Percentiles rank a stretch among this genome's conserved stretches.
phyloP scores from a whole-genome alignment of 768 basidiomycete species.

The Termitomyces sp. region DNA sequence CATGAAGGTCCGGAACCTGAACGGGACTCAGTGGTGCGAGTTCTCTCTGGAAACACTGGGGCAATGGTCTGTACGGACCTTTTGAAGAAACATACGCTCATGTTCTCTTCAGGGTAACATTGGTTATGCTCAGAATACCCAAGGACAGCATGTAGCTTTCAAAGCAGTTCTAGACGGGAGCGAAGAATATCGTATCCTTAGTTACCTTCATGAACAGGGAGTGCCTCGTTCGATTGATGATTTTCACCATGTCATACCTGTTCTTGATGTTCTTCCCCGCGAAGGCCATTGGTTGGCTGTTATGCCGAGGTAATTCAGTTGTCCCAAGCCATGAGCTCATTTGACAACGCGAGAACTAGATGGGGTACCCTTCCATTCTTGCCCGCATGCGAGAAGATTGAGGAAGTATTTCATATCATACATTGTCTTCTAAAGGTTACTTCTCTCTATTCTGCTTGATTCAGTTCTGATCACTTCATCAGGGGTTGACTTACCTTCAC shows the following conservation, averaged over 20 bases:
- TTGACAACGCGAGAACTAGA: not conserved
- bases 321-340: not conserved
- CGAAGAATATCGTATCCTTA: not conserved
- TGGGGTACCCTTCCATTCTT: not conserved
- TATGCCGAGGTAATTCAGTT: slow-evolving; percentile 20
- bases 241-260: not conserved
- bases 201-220: not conserved
- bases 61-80: not conserved
- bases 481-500: slow-evolving; percentile 18
- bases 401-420: slow-evolving; percentile 1
- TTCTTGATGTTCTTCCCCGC: slow-evolving; percentile 14
- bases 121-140: not conserved
- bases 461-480: not conserved
- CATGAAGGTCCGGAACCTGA: not conserved
- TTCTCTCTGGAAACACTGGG: not conserved
- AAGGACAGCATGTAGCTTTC: not conserved
- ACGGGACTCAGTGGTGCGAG: not conserved
- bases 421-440: slow-evolving; percentile 14
- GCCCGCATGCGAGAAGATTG: not conserved
- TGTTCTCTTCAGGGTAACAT: not conserved
- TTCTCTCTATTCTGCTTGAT: not conserved
- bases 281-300: slow-evolving; percentile 21
- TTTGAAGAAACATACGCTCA: not conserved
- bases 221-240: not conserved
- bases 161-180: not conserved